A percentile compares a stretch with the other conserved stretches of the same genome.
These are phyloP conservation scores for Mycena olivaceomarginata DNA, from an alignment of 768 basidiomycete genomes.

Conservation along the genomic window DNA sequence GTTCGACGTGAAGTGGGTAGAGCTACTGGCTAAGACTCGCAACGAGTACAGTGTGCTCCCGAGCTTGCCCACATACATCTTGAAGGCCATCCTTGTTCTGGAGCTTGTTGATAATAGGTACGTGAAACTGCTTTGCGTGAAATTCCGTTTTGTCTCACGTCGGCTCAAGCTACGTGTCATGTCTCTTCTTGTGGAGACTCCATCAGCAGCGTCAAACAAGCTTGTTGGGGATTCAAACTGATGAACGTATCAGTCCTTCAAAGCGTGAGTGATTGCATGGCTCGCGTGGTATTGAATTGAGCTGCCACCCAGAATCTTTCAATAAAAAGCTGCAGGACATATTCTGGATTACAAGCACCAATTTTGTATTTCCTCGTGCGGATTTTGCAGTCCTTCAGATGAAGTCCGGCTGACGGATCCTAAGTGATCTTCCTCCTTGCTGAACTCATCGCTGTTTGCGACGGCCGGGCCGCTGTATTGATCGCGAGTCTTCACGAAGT, in stretches of 20 bases:
- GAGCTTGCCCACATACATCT: conserved; percentile 6
- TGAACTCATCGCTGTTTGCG: conserved; percentile 8
- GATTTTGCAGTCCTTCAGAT: not conserved
- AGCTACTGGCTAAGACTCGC: conserved; percentile 3
- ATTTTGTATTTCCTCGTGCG: conserved; percentile 25
- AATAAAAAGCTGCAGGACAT: not conserved
- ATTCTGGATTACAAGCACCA: conserved; percentile 32
- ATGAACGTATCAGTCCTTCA: conserved; percentile 1
- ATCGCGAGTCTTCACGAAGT: conserved; percentile 5
- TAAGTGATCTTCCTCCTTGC: conserved; percentile 17
- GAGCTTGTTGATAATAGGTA: conserved; percentile 27
- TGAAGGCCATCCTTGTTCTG: conserved; percentile 7
- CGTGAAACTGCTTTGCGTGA: not conserved
- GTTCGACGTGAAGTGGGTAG: conserved; percentile 11
- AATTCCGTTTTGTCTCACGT: not conserved
- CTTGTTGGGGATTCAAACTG: conserved; percentile 3
- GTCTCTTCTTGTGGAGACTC: conserved; percentile 24
- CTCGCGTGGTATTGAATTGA: not conserved
- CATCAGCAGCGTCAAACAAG: not conserved
- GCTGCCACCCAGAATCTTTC: conserved; percentile 16
- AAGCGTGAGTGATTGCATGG: conserved; percentile 4
- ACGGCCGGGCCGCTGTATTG: not conserved
- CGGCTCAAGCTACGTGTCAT: conserved; percentile 18
- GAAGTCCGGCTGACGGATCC: not conserved
- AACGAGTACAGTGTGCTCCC: not conserved